Evolutionary conservation across 768 basidiomycete genomes (phyloP), one percentile per base, ranked within the genome.

Genomic region (Tylopilus plumbeoviolaceoides): DNA sequence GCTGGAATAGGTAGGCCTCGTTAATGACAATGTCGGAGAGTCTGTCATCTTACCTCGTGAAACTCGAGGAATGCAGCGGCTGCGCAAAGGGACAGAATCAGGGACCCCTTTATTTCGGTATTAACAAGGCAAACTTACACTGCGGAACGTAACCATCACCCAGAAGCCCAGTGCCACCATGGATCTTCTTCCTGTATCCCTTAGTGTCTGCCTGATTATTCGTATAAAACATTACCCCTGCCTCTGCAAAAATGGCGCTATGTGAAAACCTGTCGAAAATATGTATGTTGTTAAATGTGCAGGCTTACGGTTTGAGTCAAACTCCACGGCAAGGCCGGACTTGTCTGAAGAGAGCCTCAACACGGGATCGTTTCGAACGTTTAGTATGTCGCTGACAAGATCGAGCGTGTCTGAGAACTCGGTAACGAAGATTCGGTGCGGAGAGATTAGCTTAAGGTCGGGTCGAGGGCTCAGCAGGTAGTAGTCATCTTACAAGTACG

Each of bases 181-280:
- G 88, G 33, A 87, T 84, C 66, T 78, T 80, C 75, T 89, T 89
- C 42, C 84, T 76, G 30, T 81, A 79, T 15, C 73, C 75, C 17
- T 69, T 63, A 17, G 73, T 66, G 44, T 76, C 68, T 14, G 82
- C 71, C 49, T 79, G 69, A 45, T 78, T 80, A 62, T 84, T 82
- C 3, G 85, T 78, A 64, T 89, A 89, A 59, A 88, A 83, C 78
- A 89, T 88, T 35, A 87, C 76, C 12, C 87, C 87, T 9, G 77
- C 79, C 67, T 91, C 88, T 89, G 55, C 5, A 36, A 33, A 11
- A 15, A 38, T 20, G 15, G 14, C 55, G 21, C 15, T 28, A 17
- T 1, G 23, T 2, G 4, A 10, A 2, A 27, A 27, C 23, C 10
- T 12, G 54, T 49, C 21, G 18, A 33, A 25, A 48, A 9, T 33